Conservation (phyloP, 202 grass and related monocot species). For the Digitaria exilis region DNA sequence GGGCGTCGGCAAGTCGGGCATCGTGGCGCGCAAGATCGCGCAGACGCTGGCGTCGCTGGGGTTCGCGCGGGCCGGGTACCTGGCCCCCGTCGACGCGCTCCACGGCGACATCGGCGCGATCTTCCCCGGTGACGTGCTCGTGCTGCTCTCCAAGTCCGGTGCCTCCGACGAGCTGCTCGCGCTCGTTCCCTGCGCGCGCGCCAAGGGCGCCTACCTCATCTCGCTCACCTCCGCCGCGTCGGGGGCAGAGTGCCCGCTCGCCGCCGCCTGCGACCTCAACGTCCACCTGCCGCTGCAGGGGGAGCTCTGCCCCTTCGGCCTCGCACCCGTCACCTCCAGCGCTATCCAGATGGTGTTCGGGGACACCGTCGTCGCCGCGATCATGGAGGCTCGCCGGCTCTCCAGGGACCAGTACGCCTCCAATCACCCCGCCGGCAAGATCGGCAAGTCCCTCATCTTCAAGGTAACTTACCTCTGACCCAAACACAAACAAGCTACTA, state of each 20-base stretch:
- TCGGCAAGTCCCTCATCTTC: constrained; percentile 96
- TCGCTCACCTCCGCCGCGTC: constrained; percentile 75
- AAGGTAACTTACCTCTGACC: constrained; percentile 54
- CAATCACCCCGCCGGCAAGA: constrained; percentile 95
- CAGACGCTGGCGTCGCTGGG: constrained; percentile 96
- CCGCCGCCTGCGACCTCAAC: constrained; percentile 73
- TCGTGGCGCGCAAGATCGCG: constrained; percentile 80
- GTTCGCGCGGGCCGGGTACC: constrained; percentile 70
- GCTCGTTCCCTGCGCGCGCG: constrained; percentile 89
- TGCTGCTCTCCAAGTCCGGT: constrained; percentile 93
- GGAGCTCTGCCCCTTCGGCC: constrained; percentile 90
- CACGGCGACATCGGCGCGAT: constrained; percentile 94
- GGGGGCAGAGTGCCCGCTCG: constrained; percentile 63
- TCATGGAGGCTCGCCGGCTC: constrained; percentile 74
- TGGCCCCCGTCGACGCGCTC: constrained; percentile 85
- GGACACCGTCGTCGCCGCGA: constrained; percentile 82
- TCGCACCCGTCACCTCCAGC: constrained; percentile 90
- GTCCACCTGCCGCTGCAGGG: constrained; percentile 90
- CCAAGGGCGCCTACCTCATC: constrained; percentile 81
- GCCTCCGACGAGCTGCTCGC: constrained; percentile 88
- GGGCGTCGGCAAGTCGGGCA: constrained; percentile 91
- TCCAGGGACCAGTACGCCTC: constrained; percentile 77
- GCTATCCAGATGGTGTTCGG: constrained; percentile 96
- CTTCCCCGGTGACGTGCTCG: constrained; percentile 79
- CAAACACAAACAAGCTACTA: not conserved